phyloP scores from a whole-genome alignment of 257 asterid genomes.

The Fraxinus americana region DNA sequence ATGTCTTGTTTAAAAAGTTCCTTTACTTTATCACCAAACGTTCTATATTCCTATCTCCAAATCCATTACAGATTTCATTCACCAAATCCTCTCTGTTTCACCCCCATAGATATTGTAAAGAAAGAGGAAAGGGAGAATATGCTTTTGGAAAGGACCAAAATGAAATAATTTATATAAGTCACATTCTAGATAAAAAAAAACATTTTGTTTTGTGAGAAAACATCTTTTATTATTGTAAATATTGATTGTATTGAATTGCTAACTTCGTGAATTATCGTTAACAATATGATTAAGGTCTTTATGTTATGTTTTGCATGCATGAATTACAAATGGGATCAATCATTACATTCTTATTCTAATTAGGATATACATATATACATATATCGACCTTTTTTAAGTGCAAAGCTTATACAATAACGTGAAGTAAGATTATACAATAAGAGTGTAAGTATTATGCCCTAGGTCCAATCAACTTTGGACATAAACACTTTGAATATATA shows the following conservation, averaged over 20 bases:
- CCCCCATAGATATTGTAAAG: neutral
- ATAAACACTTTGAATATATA: too few relatives aligned
- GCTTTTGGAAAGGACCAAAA: neutral
- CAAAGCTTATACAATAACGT: neutral
- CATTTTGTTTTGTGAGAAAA: neutral
- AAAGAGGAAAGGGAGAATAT: neutral
- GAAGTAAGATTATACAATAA: neutral
- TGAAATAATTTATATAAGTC: too few relatives aligned
- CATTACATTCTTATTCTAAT: conserved; percentile 3
- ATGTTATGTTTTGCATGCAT: conserved; percentile 5
- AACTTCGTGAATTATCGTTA: neutral
- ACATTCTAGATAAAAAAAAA: too few relatives aligned
- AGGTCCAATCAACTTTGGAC: too few relatives aligned
- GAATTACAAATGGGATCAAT: conserved; percentile 1
- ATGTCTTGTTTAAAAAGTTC: conserved; percentile 30
- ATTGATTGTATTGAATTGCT: too few relatives aligned
- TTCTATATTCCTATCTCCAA: neutral
- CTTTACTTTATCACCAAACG: conserved; percentile 27
- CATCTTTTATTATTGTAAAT: too few relatives aligned
- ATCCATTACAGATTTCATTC: conserved; percentile 11
- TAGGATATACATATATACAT: neutral
- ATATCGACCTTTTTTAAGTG: neutral
- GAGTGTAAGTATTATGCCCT: too few relatives aligned
- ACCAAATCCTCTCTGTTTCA: neutral
- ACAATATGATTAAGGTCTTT: conserved; percentile 2